Conservation (phyloP, 1,284 basidiomycete genomes). For the Cutaneotrichosporon cutaneum region DNA sequence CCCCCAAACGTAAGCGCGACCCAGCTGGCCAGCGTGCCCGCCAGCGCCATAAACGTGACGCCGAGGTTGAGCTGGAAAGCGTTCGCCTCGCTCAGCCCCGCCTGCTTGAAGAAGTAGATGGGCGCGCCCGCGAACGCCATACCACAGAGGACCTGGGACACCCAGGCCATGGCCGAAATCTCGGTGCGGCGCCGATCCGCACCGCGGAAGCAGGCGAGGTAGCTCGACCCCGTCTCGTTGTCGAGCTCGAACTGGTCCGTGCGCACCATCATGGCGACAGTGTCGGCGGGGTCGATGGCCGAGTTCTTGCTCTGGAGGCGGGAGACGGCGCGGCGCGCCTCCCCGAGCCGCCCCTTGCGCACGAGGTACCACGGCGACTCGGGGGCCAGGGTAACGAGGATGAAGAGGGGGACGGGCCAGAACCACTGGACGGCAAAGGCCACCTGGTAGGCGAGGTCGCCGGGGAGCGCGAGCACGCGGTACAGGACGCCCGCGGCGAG, state of each 20-base stretch:
- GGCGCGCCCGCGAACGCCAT: slow-evolving; percentile 25
- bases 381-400: slow-evolving; percentile 28
- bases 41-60: slow-evolving; percentile 48
- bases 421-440: slow-evolving; percentile 54
- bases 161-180: slow-evolving; percentile 21
- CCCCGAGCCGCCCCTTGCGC: slow-evolving; percentile 28
- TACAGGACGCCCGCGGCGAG: slow-evolving; percentile 29
- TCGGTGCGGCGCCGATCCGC: slow-evolving; percentile 26
- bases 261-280: slow-evolving; percentile 39
- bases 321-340: slow-evolving; percentile 26
- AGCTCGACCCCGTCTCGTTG: slow-evolving; percentile 23
- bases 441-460: slow-evolving; percentile 45
- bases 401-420: slow-evolving; percentile 41
- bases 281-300: slow-evolving; percentile 30
- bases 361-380: slow-evolving; percentile 40
- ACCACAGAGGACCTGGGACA: slow-evolving; percentile 31
- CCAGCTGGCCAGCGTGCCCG: slow-evolving; percentile 52
- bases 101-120: slow-evolving; percentile 34
- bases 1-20: slow-evolving; percentile 42
- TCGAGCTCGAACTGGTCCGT: slow-evolving; percentile 37
- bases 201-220: slow-evolving; percentile 38
- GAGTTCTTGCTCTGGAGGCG: slow-evolving; percentile 26
- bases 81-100: slow-evolving; percentile 16
- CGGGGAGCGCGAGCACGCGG: slow-evolving; percentile 15
- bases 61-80: slow-evolving; percentile 40